phyloP scores from a whole-genome alignment of 192 early-diverging fungal genomes.

The Lobosporangium transversale region DNA sequence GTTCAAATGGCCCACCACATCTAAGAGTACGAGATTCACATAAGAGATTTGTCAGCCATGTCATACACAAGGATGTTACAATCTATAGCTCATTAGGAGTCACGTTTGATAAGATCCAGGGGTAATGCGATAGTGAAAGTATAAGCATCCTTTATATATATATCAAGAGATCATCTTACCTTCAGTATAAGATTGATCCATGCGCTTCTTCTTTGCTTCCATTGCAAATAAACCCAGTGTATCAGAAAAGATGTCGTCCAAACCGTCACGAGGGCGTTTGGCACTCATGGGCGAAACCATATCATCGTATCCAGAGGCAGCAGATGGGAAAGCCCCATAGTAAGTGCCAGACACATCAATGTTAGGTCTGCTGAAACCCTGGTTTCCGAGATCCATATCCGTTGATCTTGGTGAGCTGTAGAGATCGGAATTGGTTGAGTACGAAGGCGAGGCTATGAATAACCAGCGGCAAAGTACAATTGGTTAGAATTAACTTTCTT shows the following conservation, averaged over 20 bases:
- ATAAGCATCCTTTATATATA: no score
- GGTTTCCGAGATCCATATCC: constrained; percentile 14
- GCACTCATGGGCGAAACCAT: constrained; percentile 33
- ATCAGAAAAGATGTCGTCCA: constrained; percentile 39
- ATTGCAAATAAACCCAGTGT: constrained; percentile 47
- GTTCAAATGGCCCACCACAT: constrained; percentile 51
- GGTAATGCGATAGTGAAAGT: no score
- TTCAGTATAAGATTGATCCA: constrained; percentile 49
- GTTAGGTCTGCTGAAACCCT: constrained; percentile 6
- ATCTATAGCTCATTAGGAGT: no score
- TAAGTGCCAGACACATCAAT: constrained; percentile 36
- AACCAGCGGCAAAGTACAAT: neutral
- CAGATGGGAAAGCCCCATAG: constrained; percentile 24
- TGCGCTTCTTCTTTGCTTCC: constrained; percentile 53
- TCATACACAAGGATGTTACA: no score
- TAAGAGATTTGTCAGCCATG: constrained; percentile 11
- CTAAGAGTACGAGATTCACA: constrained; percentile 23
- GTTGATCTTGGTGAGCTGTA: constrained; percentile 19
- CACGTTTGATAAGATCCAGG: constrained; percentile 8
- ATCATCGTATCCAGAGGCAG: constrained; percentile 14
- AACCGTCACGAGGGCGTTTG: constrained; percentile 36
- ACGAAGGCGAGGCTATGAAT: constrained; percentile 37
- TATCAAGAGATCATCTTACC: no score
- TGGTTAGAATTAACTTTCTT: constrained; percentile 3
- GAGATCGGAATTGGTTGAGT: constrained; percentile 37